Evolutionary conservation across 208 protist genomes (phyloP).

Genomic region (Leishmania tropica): DNA sequence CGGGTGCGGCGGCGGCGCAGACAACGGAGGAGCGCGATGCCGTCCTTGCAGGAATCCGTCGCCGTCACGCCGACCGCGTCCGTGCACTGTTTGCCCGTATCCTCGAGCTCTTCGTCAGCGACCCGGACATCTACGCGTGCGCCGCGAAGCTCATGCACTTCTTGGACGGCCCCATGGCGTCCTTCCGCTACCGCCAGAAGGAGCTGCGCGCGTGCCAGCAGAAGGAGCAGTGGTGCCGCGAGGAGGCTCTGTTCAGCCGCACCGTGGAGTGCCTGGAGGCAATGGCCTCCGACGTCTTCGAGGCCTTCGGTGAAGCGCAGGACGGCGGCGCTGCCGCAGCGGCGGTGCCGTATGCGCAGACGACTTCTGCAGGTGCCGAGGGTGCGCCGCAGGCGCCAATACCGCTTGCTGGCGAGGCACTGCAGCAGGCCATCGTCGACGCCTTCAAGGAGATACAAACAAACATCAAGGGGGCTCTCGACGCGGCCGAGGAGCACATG

Average conservation of each 20-base stretch:
- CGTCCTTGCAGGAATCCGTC: slow-evolving; percentile 31
- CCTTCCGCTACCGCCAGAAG: slow-evolving; percentile 73
- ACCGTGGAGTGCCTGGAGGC: slow-evolving; percentile 64
- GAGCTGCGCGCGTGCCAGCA: slow-evolving; percentile 83
- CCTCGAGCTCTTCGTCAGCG: slow-evolving; percentile 76
- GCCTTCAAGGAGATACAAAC: slow-evolving; percentile 61
- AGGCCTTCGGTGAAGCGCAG: slow-evolving; percentile 37
- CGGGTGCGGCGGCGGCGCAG: neutral
- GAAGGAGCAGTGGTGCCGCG: slow-evolving; percentile 84
- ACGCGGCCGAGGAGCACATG: slow-evolving; percentile 80
- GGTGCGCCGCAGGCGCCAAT: neutral
- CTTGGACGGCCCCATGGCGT: slow-evolving; percentile 74
- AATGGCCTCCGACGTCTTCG: slow-evolving; percentile 47
- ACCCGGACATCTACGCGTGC: slow-evolving; percentile 83
- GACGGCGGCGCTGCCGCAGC: slow-evolving; percentile 20
- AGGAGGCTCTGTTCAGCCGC: slow-evolving; percentile 49
- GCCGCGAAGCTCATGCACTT: slow-evolving; percentile 63
- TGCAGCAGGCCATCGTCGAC: slow-evolving; percentile 38
- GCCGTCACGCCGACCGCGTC: slow-evolving; percentile 73
- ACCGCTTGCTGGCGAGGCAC: slow-evolving; percentile 11
- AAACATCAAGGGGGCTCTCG: slow-evolving; percentile 64
- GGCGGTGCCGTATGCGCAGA: slow-evolving; percentile 9
- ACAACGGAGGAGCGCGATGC: slow-evolving; percentile 18
- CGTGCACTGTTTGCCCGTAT: slow-evolving; percentile 70
- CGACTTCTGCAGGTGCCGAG: neutral